Evolutionary conservation across 768 basidiomycete genomes (phyloP), one percentile per base, ranked within the genome.

Genomic region (Pisolithus orientalis): DNA sequence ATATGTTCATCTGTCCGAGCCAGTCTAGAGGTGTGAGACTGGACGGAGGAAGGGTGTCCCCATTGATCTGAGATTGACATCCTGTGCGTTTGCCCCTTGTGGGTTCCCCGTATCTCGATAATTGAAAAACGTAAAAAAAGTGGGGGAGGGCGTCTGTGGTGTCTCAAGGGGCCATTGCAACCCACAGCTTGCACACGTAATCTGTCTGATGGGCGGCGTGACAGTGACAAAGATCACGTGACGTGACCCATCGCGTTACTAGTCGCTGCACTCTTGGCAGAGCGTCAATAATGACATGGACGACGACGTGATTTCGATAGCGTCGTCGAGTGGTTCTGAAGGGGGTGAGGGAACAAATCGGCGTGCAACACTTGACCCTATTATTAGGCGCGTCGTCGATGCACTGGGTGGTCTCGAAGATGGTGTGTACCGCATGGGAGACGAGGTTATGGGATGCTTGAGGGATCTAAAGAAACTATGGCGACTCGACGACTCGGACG

Each of bases 401-500:
- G 90, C 90, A 2, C 74, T 93, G 0, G 90, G 90, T 39, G 90
- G 90, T 1, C 72, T 78, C 57, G 87, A 92, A 68, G 76, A 66
- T 6, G 78, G 75, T 21, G 67, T 63, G 5, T 93, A 93, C 68
- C 74, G 83, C 40, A 79, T 91, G 62, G 90, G 90, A 40, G 90
- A 93, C 72, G 83, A 90, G 55, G 83, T 78, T n/a, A 72, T 74
- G 53, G 87, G 87, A 2, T 95, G 93, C 68, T 67, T 99, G 59
- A 90, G 90, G 60, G 96, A 98, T 66, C 75, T 99, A 54, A 98
- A 98, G 72, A 90, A 85, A 59, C 79, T 95, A 46, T 98, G 95
- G 96, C 73, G 94, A 48, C 88, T 91, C 67, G 96, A 99, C 68
- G 96, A 98, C 62, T 86, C 85, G 0, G 96, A 99, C 68, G 95